A percentile compares a stretch with the other conserved stretches of the same genome.
Conservation (phyloP, 495 filamentous ascomycete genomes). For the Neurospora sp. region DNA sequence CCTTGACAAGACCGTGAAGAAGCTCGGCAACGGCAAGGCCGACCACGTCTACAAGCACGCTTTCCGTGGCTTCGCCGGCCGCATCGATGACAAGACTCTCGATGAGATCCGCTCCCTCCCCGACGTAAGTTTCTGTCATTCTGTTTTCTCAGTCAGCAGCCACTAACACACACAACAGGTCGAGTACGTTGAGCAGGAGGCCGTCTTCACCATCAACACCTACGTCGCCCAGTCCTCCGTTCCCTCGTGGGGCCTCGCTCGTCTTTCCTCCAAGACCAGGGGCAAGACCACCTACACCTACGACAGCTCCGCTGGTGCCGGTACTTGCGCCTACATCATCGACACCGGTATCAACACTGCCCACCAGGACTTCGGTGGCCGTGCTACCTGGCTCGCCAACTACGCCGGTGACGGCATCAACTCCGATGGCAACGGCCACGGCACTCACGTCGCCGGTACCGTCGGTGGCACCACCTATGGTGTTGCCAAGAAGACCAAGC, state of each 20-base stretch:
- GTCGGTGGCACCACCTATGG: constrained; percentile 39
- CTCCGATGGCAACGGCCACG: constrained; percentile 42
- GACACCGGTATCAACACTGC: constrained; percentile 48
- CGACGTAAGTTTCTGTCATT: constrained; percentile 15
- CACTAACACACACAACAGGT: constrained; percentile 20
- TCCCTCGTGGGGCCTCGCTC: constrained; percentile 49
- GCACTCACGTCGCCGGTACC: constrained; percentile 41
- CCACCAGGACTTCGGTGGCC: constrained; percentile 30
- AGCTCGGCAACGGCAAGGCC: constrained; percentile 22
- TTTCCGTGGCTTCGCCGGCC: constrained; percentile 37
- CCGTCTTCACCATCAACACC: constrained; percentile 35
- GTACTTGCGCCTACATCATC: constrained; percentile 50
- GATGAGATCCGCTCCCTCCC: constrained; percentile 32
- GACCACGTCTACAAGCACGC: constrained; percentile 31
- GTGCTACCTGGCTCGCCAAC: constrained; percentile 34
- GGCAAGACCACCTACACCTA: constrained; percentile 48
- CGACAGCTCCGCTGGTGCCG: constrained; percentile 45
- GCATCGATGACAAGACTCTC: constrained; percentile 25
- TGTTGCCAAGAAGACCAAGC: constrained; percentile 37
- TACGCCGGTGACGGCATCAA: constrained; percentile 30
- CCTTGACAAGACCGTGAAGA: constrained; percentile 22
- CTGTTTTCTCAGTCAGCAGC: too few relatives aligned
- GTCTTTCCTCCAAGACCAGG: constrained; percentile 43
- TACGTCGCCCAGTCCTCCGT: constrained; percentile 39
- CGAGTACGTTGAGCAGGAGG: constrained; percentile 44